Evolutionary conservation across 495 filamentous ascomycete species (phyloP).

Genomic region (Amphirosellinia nigrospora): DNA sequence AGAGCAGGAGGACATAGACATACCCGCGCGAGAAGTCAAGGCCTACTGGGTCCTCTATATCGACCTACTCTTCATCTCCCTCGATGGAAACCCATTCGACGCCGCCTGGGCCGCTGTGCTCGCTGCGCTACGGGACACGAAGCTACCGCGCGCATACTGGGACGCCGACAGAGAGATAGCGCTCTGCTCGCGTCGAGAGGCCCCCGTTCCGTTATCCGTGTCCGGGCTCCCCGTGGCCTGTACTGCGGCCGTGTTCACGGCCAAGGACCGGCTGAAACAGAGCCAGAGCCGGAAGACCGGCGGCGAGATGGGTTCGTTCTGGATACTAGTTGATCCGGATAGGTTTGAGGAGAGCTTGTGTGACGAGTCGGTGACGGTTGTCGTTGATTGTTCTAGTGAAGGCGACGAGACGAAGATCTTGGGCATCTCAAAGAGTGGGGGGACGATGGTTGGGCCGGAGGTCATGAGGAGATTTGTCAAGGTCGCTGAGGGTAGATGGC

Average conservation of each 20-base stretch:
- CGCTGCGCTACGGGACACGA: slow-evolving; percentile 80
- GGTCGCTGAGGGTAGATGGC: slow-evolving; percentile 50
- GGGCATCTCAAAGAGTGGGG: slow-evolving; percentile 82
- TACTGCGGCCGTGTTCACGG: slow-evolving; percentile 75
- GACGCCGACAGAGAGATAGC: slow-evolving; percentile 80
- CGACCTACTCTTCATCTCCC: slow-evolving; percentile 85
- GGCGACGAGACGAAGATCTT: slow-evolving; percentile 62
- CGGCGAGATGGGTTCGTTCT: slow-evolving; percentile 57
- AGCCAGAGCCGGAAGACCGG: slow-evolving; percentile 46
- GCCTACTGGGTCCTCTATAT: slow-evolving; percentile 96
- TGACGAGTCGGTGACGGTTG: slow-evolving; percentile 72
- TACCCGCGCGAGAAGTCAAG: slow-evolving; percentile 61
- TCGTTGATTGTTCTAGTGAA: slow-evolving; percentile 65
- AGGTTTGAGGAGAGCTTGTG: slow-evolving; percentile 85
- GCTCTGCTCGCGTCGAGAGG: slow-evolving; percentile 68
- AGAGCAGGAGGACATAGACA: slow-evolving; percentile 32
- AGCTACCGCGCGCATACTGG: slow-evolving; percentile 83
- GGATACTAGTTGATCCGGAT: slow-evolving; percentile 89
- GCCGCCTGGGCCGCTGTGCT: slow-evolving; percentile 84
- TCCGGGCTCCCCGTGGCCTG: slow-evolving; percentile 71
- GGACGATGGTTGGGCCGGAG: slow-evolving; percentile 52
- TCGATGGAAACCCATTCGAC: slow-evolving; percentile 91
- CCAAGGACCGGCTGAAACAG: slow-evolving; percentile 56
- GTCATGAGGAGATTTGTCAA: slow-evolving; percentile 48
- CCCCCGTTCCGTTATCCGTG: slow-evolving; percentile 57